A percentile compares a stretch with the other conserved stretches of the same genome.
phyloP scores from a whole-genome alignment of 2,329 filamentous ascomycete genomes.

The Beauveria sp. region DNA sequence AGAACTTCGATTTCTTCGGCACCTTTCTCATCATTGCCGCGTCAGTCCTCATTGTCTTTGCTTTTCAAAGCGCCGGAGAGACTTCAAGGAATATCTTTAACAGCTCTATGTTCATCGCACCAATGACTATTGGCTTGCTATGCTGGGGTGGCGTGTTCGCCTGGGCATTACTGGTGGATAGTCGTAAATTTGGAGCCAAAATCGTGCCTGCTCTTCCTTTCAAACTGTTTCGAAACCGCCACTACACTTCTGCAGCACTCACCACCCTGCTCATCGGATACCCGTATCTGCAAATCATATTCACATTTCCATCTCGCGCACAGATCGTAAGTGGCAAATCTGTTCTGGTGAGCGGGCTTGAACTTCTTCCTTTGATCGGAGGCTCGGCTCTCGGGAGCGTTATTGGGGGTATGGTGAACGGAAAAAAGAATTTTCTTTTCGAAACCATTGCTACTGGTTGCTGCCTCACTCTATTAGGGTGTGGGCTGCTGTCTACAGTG shows the following conservation, averaged over 20 bases:
- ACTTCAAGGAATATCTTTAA: constrained; percentile 34
- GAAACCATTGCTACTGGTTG: constrained; percentile 37
- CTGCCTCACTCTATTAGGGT: constrained; percentile 37
- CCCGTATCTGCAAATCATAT: constrained; percentile 41
- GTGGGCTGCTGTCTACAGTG: constrained; percentile 36
- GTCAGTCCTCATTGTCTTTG: constrained; percentile 48
- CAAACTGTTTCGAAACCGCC: constrained; percentile 37
- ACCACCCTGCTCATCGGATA: constrained; percentile 44
- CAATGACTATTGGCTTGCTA: constrained; percentile 22
- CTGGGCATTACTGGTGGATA: constrained; percentile 22
- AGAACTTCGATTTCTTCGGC: constrained; percentile 45
- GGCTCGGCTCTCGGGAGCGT: constrained; percentile 38
- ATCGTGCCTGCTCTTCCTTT: constrained; percentile 39
- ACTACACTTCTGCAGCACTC: constrained; percentile 34
- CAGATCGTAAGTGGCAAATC: constrained; percentile 43
- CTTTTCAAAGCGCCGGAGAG: constrained; percentile 45
- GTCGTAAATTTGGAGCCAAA: constrained; percentile 9
- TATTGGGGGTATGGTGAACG: constrained; percentile 35
- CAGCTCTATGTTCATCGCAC: constrained; percentile 26
- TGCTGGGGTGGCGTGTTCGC: constrained; percentile 21
- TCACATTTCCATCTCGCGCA: constrained; percentile 40
- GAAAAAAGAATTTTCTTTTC: constrained; percentile 31
- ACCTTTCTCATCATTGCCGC: constrained; percentile 46
- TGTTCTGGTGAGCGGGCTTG: constrained; percentile 38
- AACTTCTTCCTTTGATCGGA: constrained; percentile 48